A percentile compares a stretch with the other conserved stretches of the same genome.
phyloP scores from a whole-genome alignment of 495 filamentous ascomycete genomes.

The Neurospora africana region DNA sequence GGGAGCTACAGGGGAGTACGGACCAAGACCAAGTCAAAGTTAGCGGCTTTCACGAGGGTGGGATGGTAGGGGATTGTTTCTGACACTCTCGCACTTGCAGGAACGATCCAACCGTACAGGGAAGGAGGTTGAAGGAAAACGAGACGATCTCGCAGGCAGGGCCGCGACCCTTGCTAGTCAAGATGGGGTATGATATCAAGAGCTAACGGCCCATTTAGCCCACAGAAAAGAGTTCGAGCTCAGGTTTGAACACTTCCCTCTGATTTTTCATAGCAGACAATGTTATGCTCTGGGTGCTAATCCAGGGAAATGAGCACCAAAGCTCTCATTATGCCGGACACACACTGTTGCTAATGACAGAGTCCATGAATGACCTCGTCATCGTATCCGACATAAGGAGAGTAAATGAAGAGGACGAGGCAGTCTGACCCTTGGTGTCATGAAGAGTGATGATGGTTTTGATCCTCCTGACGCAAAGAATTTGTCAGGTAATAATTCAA shows the following conservation, averaged over 20 bases:
- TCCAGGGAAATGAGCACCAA: background rate
- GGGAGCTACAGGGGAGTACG: constrained; percentile 30
- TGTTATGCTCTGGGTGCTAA: constrained; percentile 12
- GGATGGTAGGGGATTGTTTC: constrained; percentile 29
- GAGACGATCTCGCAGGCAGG: constrained; percentile 33
- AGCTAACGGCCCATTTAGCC: constrained; percentile 3
- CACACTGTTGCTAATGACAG: background rate
- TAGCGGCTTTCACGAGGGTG: constrained; percentile 31
- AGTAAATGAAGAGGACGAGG: background rate
- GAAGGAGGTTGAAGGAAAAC: constrained; percentile 41
- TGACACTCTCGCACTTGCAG: constrained; percentile 35
- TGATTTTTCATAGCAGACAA: constrained; percentile 9
- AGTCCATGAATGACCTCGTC: background rate
- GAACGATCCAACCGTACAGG: constrained; percentile 42
- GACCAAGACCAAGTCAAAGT: constrained; percentile 31
- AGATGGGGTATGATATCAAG: constrained; percentile 21
- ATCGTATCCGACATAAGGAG: background rate
- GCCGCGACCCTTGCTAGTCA: constrained; percentile 18
- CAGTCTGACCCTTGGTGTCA: background rate
- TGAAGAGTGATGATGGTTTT: background rate
- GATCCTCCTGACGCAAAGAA: background rate
- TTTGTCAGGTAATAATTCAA: background rate
- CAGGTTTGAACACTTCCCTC: background rate
- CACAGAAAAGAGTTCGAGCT: background rate
- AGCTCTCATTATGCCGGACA: background rate